phyloP scores from a whole-genome alignment of 495 filamentous ascomycete genomes.

The Xylaria nigripes region DNA sequence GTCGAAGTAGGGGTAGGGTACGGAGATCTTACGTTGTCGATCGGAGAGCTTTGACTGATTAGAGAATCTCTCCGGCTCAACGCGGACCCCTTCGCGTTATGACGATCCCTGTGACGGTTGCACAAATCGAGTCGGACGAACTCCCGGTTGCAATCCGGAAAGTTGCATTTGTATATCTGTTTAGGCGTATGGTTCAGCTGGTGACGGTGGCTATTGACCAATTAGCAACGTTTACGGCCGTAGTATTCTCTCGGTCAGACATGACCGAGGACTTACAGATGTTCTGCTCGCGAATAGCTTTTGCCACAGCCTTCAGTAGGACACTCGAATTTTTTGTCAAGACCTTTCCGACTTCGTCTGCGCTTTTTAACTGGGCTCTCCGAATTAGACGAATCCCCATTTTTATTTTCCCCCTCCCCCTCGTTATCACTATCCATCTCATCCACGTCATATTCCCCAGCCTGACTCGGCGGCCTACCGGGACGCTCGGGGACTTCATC shows the following conservation, averaged over 20 bases:
- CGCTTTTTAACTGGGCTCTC: constrained; percentile 58
- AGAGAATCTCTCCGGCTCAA: constrained; percentile 82
- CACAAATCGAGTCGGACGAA: constrained; percentile 96
- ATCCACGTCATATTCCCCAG: constrained; percentile 33
- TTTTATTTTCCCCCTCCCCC: constrained; percentile 32
- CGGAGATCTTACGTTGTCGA: constrained; percentile 36
- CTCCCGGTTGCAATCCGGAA: constrained; percentile 77
- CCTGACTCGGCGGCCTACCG: constrained; percentile 40
- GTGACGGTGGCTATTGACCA: constrained; percentile 57
- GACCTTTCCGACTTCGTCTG: constrained; percentile 74
- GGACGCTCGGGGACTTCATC: constrained; percentile 37
- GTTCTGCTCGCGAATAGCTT: constrained; percentile 93
- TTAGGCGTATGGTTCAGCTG: constrained; percentile 96
- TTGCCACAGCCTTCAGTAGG: constrained; percentile 84
- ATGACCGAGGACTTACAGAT: constrained; percentile 54
- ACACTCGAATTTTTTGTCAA: constrained; percentile 94
- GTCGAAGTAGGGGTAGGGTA: constrained; percentile 35
- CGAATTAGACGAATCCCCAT: constrained; percentile 44
- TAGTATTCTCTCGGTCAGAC: neutral
- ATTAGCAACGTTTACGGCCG: constrained; percentile 13
- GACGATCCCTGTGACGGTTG: constrained; percentile 84
- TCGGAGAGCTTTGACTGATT: constrained; percentile 50
- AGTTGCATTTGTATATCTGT: constrained; percentile 92
- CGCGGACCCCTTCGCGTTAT: constrained; percentile 93
- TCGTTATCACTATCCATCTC: constrained; percentile 11